Conservation (phyloP, 2,329 filamentous ascomycete species). For the Fusarium keratoplasticum region DNA sequence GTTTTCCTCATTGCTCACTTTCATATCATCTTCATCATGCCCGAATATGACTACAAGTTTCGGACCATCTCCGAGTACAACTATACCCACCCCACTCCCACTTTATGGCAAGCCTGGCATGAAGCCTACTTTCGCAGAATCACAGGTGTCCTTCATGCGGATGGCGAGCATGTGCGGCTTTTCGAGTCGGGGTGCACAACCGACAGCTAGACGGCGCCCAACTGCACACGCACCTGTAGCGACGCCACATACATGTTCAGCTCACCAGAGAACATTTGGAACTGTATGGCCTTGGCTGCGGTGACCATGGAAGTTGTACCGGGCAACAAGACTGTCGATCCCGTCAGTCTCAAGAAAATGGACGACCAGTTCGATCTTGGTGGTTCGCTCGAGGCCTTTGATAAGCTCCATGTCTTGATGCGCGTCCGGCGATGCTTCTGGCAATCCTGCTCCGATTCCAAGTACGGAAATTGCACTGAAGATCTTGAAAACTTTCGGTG, state of each 20-base stretch:
- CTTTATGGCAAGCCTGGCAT: not conserved
- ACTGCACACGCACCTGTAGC: not conserved
- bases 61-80: not conserved
- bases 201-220: not conserved
- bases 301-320: not conserved
- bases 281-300: conserved; percentile 11
- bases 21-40: not conserved
- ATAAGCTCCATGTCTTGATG: not conserved
- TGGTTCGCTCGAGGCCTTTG: conserved; percentile 2
- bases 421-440: not conserved
- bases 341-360: not conserved
- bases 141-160: not conserved
- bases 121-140: not conserved
- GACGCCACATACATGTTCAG: not conserved
- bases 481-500: not conserved
- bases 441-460: conserved; percentile 13
- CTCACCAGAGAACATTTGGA: conserved; percentile 15
- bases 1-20: not conserved
- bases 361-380: not conserved
- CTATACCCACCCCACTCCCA: not conserved
- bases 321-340: not conserved
- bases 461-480: not conserved
- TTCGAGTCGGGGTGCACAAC: not conserved
- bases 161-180: not conserved
- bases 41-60: not conserved